Evolutionary conservation across 2,329 filamentous ascomycete species (phyloP).

Genomic region (Colletotrichum melonis): DNA sequence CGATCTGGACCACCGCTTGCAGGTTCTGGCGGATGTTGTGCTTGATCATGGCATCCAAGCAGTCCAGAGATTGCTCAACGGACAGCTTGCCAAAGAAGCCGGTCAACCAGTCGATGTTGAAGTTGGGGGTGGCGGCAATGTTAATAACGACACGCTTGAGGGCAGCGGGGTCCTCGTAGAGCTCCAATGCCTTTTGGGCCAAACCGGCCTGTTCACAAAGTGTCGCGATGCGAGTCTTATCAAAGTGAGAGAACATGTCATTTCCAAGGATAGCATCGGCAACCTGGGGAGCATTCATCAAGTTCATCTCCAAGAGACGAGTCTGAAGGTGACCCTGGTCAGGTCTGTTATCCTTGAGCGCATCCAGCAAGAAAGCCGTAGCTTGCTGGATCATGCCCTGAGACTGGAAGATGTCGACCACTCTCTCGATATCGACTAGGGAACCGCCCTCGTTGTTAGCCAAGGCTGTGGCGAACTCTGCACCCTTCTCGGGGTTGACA

Average conservation of each 20-base stretch:
- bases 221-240: conserved; percentile 87
- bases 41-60: conserved; percentile 95
- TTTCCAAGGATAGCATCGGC: conserved; percentile 98
- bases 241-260: conserved; percentile 98
- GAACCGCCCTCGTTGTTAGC: conserved; percentile 90
- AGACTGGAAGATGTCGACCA: conserved; percentile 97
- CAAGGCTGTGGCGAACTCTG: conserved; percentile 92
- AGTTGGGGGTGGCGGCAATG: conserved; percentile 83
- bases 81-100: conserved; percentile 95
- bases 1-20: conserved; percentile 92
- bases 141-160: conserved; percentile 93
- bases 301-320: conserved; percentile 95
- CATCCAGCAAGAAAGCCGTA: conserved; percentile 97
- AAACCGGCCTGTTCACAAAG: conserved; percentile 95
- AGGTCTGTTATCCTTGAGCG: conserved; percentile 91
- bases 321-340: conserved; percentile 96
- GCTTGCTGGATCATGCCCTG: conserved; percentile 98
- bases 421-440: conserved; percentile 90
- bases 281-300: conserved; percentile 95
- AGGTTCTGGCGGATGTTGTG: conserved; percentile 97
- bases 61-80: conserved; percentile 94
- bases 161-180: conserved; percentile 89
- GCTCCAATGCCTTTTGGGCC: conserved; percentile 87
- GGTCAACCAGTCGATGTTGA: conserved; percentile 91
- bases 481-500: conserved; percentile 91